Base-by-base conservation (phyloP, 306 rosid species). In the Quercus gilva region DNA sequence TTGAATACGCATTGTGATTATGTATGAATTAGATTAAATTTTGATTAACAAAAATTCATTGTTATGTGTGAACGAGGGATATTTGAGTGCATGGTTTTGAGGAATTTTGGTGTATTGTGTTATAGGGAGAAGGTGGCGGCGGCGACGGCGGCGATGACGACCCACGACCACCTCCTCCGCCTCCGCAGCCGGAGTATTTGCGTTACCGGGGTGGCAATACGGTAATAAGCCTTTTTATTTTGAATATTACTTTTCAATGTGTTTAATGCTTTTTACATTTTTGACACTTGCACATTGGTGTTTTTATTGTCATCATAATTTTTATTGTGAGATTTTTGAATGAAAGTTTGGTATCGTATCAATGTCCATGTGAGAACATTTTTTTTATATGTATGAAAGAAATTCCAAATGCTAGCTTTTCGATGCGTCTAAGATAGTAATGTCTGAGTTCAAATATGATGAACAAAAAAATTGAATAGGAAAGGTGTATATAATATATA, bases 71-170 rank as follows among this genome's bases (percentile, higher is more conserved):
- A 74, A 72, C 5, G 87, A 25, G 29, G 59, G 71, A 61, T 79
- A 61, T 79, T 8, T 43, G 18, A 53, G 59, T 71, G 58, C 68
- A 35, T 26, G 56, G 67, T 19, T 33, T 28, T 74, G 20, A 56
- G n/a, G 25, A 13, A 20, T 43, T 74, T 37, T 55, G 67, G 77
- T 43, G 49, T 45, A 70, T 80, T 79, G 72, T 82, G 74, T 73
- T 86, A 74, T 76, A 89, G 97, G 97, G 91, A 63, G 91, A 88
- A 33, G 81, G 81, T 6, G 87, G 80, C n/a, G 83, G 57, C 26
- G 41, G 41, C 11, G 2, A 9, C 9, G 37, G 37, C 33, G 7
- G 2, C 37, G 43, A 41, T 0, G 45, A 37, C 45, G 45, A 41
- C 8, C 45, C 11, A 8, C 45, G 45, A 41, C 53, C 53, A 49